Percentiles rank a stretch among this genome's conserved stretches.
Evolutionary conservation across 2,329 filamentous ascomycete genomes (phyloP).

Genomic region (Periconia digitata): DNA sequence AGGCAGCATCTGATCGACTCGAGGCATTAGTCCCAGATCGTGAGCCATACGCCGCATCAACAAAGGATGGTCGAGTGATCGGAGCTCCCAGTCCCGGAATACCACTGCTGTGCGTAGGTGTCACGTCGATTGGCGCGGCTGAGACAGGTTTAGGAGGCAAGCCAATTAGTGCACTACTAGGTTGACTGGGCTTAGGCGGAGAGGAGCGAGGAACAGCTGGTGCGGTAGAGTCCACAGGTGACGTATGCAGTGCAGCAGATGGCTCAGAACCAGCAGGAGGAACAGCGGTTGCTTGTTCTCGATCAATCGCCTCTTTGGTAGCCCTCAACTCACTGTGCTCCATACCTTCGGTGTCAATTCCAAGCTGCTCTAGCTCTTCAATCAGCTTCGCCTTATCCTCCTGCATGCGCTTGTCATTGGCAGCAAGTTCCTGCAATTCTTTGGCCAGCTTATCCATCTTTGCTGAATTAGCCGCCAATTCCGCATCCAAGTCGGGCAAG

Average conservation of each 20-base stretch:
- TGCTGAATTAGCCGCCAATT: conserved; percentile 44
- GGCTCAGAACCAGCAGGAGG: background rate
- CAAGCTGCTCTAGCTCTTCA: conserved; percentile 52
- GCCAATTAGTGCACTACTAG: background rate
- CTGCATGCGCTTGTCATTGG: conserved; percentile 43
- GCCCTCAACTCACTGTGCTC: conserved; percentile 49
- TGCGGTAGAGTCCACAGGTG: background rate
- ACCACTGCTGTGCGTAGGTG: background rate
- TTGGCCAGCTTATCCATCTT: conserved; percentile 45
- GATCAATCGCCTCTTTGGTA: conserved; percentile 42
- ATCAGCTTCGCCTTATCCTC: conserved; percentile 47
- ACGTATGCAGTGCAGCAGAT: background rate
- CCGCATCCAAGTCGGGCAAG: conserved; percentile 50
- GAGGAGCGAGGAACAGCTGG: background rate
- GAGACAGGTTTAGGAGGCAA: background rate
- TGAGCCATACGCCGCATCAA: background rate
- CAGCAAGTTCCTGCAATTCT: conserved; percentile 49
- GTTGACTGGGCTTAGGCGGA: background rate
- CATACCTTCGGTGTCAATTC: conserved; percentile 51
- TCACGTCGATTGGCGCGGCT: background rate
- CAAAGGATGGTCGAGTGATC: background rate
- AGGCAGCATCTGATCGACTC: background rate
- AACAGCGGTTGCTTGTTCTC: conserved; percentile 17
- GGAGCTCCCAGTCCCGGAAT: background rate
- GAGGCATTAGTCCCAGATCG: background rate